Percentiles rank a stretch among this genome's conserved stretches.
Evolutionary conservation across 495 filamentous ascomycete species (phyloP).

Genomic region (Xylaria telfairii): DNA sequence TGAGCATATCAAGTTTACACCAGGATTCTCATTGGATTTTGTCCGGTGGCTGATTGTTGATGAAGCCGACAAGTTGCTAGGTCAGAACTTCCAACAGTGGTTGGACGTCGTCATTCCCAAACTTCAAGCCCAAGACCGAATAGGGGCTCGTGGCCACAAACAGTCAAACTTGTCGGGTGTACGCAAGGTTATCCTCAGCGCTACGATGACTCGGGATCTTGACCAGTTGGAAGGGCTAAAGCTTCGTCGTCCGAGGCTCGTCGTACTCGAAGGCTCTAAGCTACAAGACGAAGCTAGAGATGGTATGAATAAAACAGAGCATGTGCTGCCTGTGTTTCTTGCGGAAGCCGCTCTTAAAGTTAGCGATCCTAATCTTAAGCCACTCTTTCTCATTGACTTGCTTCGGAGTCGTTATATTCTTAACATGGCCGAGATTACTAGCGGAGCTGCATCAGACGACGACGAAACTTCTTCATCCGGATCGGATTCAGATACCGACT

Average conservation of each 20-base stretch:
- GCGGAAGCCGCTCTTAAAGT: constrained; percentile 77
- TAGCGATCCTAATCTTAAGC: constrained; percentile 77
- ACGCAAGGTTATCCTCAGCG: constrained; percentile 82
- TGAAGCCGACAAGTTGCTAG: constrained; percentile 90
- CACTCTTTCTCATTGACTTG: constrained; percentile 75
- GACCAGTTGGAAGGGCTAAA: constrained; percentile 77
- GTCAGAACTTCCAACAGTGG: constrained; percentile 94
- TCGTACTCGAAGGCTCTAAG: constrained; percentile 69
- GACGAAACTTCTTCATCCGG: constrained; percentile 42
- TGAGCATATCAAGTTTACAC: constrained; percentile 84
- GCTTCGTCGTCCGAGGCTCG: constrained; percentile 73
- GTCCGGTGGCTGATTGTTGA: constrained; percentile 90
- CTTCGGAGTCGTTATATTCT: constrained; percentile 52
- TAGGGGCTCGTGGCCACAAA: constrained; percentile 53
- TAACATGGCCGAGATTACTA: constrained; percentile 22
- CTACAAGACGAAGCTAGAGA: constrained; percentile 34
- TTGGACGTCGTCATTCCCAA: constrained; percentile 72
- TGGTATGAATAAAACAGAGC: constrained; percentile 36
- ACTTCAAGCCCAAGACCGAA: constrained; percentile 57
- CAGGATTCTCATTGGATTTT: constrained; percentile 75
- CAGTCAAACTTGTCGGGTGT: constrained; percentile 55
- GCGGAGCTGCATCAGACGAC: constrained; percentile 14
- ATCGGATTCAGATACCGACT: constrained; percentile 40
- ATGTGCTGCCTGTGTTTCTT: constrained; percentile 72
- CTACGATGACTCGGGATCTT: constrained; percentile 91